These are phyloP conservation scores for Colletotrichum filicis DNA, from an alignment of 2,329 filamentous ascomycete genomes.

Conservation along the genomic window DNA sequence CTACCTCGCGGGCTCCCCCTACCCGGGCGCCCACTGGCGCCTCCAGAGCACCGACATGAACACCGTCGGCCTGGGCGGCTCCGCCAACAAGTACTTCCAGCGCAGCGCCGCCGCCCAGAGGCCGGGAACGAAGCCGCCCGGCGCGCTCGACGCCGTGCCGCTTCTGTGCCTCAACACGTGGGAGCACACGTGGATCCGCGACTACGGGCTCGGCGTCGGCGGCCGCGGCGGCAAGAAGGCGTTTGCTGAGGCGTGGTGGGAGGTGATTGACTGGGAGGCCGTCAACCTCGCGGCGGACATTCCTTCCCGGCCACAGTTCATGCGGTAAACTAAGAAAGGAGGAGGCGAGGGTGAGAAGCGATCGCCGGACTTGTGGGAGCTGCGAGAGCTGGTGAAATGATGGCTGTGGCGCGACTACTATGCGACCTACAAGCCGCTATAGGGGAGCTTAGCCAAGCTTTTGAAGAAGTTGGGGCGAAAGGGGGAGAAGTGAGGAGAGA, in stretches of 20 bases:
- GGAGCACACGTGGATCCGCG: conserved; percentile 91
- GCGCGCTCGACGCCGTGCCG: conserved; percentile 76
- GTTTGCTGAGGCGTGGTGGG: conserved; percentile 88
- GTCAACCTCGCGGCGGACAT: conserved; percentile 60
- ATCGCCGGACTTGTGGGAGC: neutral
- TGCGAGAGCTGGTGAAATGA: neutral
- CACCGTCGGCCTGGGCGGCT: conserved; percentile 58
- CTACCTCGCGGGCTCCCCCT: conserved; percentile 91
- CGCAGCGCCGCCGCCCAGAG: conserved; percentile 44
- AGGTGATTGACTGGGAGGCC: conserved; percentile 83
- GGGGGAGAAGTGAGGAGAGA: no score
- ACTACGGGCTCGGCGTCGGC: conserved; percentile 72
- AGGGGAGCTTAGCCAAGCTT: neutral
- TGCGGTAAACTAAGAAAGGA: conserved; percentile 2
- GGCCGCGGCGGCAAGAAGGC: conserved; percentile 78
- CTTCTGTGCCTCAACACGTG: conserved; percentile 94
- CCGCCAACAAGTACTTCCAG: conserved; percentile 52
- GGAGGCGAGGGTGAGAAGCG: neutral
- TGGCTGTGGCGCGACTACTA: no score
- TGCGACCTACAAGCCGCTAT: neutral
- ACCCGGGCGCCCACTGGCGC: conserved; percentile 85
- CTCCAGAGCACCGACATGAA: conserved; percentile 77
- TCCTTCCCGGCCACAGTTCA: conserved; percentile 17
- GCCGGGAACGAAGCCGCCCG: conserved; percentile 62
- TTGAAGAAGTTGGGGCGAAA: no score